Conservation (phyloP, 1,139 yeast species). For the Debaryomyces fabryi region DNA sequence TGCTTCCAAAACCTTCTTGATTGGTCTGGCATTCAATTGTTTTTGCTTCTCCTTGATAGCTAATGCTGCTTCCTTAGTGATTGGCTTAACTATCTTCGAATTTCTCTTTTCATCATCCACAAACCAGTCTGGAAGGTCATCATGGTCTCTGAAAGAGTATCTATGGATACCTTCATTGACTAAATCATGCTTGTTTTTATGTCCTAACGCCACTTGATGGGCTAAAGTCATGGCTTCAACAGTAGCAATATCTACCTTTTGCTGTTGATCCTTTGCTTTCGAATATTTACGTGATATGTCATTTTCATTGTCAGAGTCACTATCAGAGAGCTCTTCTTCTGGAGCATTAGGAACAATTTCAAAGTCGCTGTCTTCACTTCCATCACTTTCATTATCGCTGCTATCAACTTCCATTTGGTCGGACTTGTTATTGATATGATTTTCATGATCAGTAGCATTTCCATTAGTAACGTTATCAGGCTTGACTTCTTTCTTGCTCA, state of each 20-base stretch:
- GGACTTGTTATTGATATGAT: constrained; percentile 19
- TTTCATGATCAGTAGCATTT: constrained; percentile 1
- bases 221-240: constrained; percentile 98
- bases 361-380: constrained; percentile 33
- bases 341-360: constrained; percentile 55
- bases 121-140: constrained; percentile 95
- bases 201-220: constrained; percentile 91
- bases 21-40: constrained; percentile 94
- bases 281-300: constrained; percentile 35
- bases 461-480: constrained; percentile 3
- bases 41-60: constrained; percentile 89
- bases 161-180: constrained; percentile 90
- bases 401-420: constrained; percentile 27
- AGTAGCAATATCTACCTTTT: constrained; percentile 80
- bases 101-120: constrained; percentile 87
- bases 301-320: constrained; percentile 49
- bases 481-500: constrained; percentile 19
- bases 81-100: constrained; percentile 84
- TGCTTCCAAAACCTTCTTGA: constrained; percentile 96
- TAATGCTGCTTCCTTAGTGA: constrained; percentile 93
- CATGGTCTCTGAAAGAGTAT: constrained; percentile 87
- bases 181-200: constrained; percentile 78
- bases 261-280: constrained; percentile 51
- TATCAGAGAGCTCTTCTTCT: constrained; percentile 42
- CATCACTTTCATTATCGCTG: background rate